phyloP scores from a whole-genome alignment of 257 asterid species.

The Nicotiana tomentosiformis region DNA sequence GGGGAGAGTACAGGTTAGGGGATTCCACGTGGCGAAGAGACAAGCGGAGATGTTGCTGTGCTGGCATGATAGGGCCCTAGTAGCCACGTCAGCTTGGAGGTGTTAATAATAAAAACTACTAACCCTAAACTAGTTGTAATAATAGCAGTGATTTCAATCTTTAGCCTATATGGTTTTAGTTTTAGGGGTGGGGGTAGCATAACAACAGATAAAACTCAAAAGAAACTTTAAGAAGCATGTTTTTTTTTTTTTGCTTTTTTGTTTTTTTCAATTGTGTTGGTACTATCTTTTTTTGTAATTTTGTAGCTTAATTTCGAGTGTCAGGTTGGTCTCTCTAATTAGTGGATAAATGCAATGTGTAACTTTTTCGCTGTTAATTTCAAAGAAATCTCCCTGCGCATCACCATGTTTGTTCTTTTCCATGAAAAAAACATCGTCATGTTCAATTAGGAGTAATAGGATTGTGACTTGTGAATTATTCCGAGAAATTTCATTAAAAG shows the following conservation, averaged over 20 bases:
- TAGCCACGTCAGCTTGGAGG: slow-evolving; percentile 96
- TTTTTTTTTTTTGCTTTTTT: not conserved
- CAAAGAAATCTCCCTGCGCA: not conserved
- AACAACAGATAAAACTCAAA: not conserved
- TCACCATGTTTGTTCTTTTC: not conserved
- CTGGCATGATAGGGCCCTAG: slow-evolving; percentile 86
- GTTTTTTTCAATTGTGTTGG: not conserved
- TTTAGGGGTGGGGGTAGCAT: slow-evolving; percentile 8
- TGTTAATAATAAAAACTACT: slow-evolving; percentile 19
- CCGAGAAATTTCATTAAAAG: not conserved
- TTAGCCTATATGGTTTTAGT: slow-evolving; percentile 10
- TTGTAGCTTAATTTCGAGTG: not conserved
- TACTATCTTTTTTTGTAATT: not conserved
- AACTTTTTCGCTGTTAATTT: not conserved
- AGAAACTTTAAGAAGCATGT: not conserved
- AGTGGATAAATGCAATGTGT: slow-evolving; percentile 1
- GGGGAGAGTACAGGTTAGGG: slow-evolving; percentile 62
- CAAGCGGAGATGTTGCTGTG: slow-evolving; percentile 97
- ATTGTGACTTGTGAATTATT: no score
- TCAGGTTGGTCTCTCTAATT: not conserved
- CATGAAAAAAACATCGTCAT: no score
- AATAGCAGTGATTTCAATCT: not conserved
- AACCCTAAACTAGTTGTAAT: slow-evolving; percentile 1
- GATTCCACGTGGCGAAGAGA: slow-evolving; percentile 77
- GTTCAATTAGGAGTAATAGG: not conserved